phyloP scores from a whole-genome alignment of 139 green algal species.

The Edaphochlamys debaryana region DNA sequence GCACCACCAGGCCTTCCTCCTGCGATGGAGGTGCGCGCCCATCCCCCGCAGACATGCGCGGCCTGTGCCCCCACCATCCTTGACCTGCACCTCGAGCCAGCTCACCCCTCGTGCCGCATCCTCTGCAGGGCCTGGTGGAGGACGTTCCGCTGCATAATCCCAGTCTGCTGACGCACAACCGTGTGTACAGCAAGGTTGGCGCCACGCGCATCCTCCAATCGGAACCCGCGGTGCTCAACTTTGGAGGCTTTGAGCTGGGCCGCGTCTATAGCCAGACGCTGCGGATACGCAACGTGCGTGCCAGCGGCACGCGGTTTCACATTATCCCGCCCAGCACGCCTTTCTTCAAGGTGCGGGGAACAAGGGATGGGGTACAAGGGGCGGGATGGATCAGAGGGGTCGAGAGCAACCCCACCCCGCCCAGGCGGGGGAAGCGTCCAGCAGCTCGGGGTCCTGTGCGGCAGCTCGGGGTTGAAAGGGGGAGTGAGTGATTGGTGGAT shows the following conservation, averaged over 20 bases:
- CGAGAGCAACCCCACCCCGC: too few species aligned
- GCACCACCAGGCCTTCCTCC: slow-evolving; percentile 15
- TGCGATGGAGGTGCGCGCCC: slow-evolving; percentile 26
- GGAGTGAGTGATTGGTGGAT: too few species aligned
- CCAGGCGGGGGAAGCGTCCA: too few species aligned
- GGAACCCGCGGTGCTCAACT: slow-evolving; percentile 55
- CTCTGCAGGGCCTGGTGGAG: slow-evolving; percentile 52
- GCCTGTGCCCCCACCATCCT: not conserved
- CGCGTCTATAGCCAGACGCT: slow-evolving; percentile 51
- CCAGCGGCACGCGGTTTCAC: slow-evolving; percentile 41
- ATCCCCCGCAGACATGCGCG: not conserved
- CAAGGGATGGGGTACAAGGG: not conserved
- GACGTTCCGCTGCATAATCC: slow-evolving; percentile 51
- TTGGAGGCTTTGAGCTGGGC: slow-evolving; percentile 56
- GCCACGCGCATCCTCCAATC: slow-evolving; percentile 45
- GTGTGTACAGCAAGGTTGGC: slow-evolving; percentile 52
- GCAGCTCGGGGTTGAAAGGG: too few species aligned
- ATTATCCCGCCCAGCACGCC: slow-evolving; percentile 55
- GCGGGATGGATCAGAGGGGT: too few species aligned
- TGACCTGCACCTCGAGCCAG: not conserved
- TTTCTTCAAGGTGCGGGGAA: slow-evolving; percentile 49
- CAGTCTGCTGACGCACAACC: slow-evolving; percentile 55
- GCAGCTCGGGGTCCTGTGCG: too few species aligned
- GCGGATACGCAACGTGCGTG: slow-evolving; percentile 38
- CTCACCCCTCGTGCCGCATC: too few species aligned